A percentile compares a stretch with the other conserved stretches of the same genome.
phyloP scores from a whole-genome alignment of 164 flowering plant genomes.

The Berberis vulgaris region DNA sequence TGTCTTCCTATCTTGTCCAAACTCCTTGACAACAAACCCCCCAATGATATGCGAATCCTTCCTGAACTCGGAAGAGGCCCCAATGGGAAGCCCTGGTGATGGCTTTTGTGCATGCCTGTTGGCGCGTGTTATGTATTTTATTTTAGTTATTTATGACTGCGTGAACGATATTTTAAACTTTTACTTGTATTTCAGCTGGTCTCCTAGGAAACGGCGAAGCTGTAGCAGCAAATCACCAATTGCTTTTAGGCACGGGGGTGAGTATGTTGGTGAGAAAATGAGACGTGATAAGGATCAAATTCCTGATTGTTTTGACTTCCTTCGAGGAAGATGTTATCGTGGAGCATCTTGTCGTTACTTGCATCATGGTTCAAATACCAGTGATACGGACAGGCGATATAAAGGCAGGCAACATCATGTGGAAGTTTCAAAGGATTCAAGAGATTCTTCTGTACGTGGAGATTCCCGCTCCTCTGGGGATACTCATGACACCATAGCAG shows the following conservation, averaged over 20 bases:
- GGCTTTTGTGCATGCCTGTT: background rate
- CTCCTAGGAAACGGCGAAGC: conserved; percentile 63
- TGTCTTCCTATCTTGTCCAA: too few species aligned
- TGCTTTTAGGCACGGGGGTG: conserved; percentile 28
- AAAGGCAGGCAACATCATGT: conserved; percentile 27
- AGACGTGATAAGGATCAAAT: conserved; percentile 34
- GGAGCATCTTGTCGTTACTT: conserved; percentile 69
- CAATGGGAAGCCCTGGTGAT: too few species aligned
- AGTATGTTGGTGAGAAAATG: conserved; percentile 25
- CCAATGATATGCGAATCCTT: too few species aligned
- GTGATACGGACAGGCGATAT: conserved; percentile 27
- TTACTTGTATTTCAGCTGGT: conserved; percentile 47
- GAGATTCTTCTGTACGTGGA: conserved; percentile 15
- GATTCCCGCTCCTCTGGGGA: conserved; percentile 7
- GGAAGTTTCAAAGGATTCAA: conserved; percentile 24
- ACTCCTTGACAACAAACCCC: too few species aligned
- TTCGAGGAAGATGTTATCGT: conserved; percentile 69
- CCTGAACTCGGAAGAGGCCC: too few species aligned
- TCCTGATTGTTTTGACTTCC: conserved; percentile 55
- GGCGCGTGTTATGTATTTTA: background rate
- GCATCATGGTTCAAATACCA: conserved; percentile 38
- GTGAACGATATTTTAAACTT: conserved; percentile 3
- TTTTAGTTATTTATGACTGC: background rate
- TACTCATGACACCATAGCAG: conserved; percentile 7
- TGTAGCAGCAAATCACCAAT: conserved; percentile 72